Base-by-base conservation (phyloP, 148 eudicot genomes). In the Chenopodium quinoa region DNA sequence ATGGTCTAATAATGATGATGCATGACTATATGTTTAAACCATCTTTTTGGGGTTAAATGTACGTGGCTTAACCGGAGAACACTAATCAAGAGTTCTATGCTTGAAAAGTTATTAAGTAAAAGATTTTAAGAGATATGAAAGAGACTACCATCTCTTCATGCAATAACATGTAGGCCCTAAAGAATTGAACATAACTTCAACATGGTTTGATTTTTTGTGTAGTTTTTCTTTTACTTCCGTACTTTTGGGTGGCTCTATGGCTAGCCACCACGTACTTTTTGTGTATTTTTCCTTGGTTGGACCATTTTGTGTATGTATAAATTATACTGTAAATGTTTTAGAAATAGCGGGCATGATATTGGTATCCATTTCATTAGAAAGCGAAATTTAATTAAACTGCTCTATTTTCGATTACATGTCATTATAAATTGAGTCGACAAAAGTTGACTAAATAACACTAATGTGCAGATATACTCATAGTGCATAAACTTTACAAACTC, bases 121-220 rank as follows among this genome's bases (percentile, higher is more conserved):
- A 81, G 73, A 81, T 81, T 75, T 32, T 11, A 48, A 56, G 54
- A 75, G 79, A 82, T 68, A 63, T 48, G 79, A 82, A 52, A 9
- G 16, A 52, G 79, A 75, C 27, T 14, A 14, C 32, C 22, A 80
- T 71, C 22, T 75, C 50, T 74, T 72, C 83, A 50, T 75, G 73
- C 74, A 65, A 40, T 44, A n/a, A 25, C 74, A 73, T 80, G 73
- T 74, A 80, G 83, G 78, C 31, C n/a, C 48, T 25, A 50, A 63
- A 27, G 13, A 44, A 63, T 29, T 79, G 46, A 75, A 79, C 70
- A 46, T 60, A 31, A 19, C 46, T 54, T 63, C n/a, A 54, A 47
- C 64, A 75, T 32, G 12, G 37, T 75, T 75, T 75, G 44, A 32
- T 31, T 29, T 56, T 79, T 29, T 62, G 25, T 23, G 8, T 62